These are phyloP conservation scores for Xylariales sp. DNA, from an alignment of 2,329 filamentous ascomycete genomes.

Conservation along the genomic window DNA sequence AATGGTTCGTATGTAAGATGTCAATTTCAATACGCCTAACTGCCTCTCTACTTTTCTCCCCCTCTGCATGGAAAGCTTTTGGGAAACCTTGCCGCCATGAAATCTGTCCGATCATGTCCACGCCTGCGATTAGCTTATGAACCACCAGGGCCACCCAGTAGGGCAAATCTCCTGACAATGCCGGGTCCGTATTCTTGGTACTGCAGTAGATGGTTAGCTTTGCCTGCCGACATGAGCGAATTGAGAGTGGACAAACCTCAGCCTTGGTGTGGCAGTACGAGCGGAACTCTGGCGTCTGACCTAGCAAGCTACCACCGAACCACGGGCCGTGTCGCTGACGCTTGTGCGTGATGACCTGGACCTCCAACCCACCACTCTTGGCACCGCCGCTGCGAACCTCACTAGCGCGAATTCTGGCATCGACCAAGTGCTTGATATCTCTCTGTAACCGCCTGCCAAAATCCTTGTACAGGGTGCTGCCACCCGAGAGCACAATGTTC, in stretches of 20 bases:
- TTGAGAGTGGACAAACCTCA: constrained; percentile 55
- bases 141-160: constrained; percentile 86
- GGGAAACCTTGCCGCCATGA: constrained; percentile 10
- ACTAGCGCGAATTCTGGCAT: constrained; percentile 86
- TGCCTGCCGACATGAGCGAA: too few species aligned
- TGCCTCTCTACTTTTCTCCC: constrained; percentile 1
- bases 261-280: constrained; percentile 97
- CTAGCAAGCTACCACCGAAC: constrained; percentile 95
- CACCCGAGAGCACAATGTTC: constrained; percentile 97
- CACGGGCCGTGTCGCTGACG: constrained; percentile 94
- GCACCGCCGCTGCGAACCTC: constrained; percentile 89
- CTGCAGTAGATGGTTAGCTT: constrained; percentile 34
- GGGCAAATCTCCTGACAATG: constrained; percentile 90
- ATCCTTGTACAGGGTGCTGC: constrained; percentile 97
- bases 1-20: too few species aligned
- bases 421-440: constrained; percentile 94
- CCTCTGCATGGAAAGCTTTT: constrained; percentile 8
- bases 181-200: constrained; percentile 96
- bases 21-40: constrained; percentile 6
- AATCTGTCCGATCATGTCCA: constrained; percentile 12
- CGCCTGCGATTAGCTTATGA: constrained; percentile 42
- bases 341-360: constrained; percentile 97
- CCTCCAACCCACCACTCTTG: constrained; percentile 89
- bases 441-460: constrained; percentile 94
- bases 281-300: constrained; percentile 96